Evolutionary conservation across 192 early-diverging fungal species (phyloP), one percentile per base, ranked within the genome.

Genomic region (Coemansia sp.): DNA sequence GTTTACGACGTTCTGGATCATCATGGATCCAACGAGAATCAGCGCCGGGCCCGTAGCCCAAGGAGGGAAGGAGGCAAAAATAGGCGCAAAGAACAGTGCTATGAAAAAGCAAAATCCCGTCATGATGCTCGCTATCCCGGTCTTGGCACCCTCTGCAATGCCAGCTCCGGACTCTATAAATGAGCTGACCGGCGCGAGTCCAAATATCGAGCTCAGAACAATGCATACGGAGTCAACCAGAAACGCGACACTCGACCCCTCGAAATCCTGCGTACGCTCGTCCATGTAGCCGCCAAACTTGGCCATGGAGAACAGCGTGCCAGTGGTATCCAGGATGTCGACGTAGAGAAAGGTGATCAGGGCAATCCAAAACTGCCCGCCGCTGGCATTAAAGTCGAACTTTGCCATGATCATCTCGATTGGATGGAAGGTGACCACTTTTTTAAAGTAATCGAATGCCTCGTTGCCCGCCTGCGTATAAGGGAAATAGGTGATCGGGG

Each of bases 21-120:
- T 93, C 87, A 93, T 79, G 8, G 86, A 87, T 27, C 91, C 91
- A 7, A 93, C 88, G 25, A 85, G 58, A 62, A 93, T 87, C 55
- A 93, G 75, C 6, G 91, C 91, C 0, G 91, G 90, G 2, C 90
- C 90, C 1, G 91, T 91, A 24, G 92, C 86, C 89, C 91, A 92
- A 3, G 90, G 88, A 46, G 91, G 92, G 76, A 93, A 88, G 19
- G 85, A 84, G 7, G 90, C 90, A 65, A 91, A 91, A 69, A 93
- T 90, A 19, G 91, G 91, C 0, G 90, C 83, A 61, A 93, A 91
- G 83, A 93, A 91, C 32, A 93, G 72, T 16, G 85, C 81, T 30
- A 93, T 68, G 57, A 93, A 88, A 78, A 93, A 91, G 60, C 83
- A 81, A 59, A 91, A 62, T 5, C 83, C 83, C 11, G 85, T 82